Evolutionary conservation across 345 rosid genomes (phyloP).

Genomic region (Arabidopsis arenosa): DNA sequence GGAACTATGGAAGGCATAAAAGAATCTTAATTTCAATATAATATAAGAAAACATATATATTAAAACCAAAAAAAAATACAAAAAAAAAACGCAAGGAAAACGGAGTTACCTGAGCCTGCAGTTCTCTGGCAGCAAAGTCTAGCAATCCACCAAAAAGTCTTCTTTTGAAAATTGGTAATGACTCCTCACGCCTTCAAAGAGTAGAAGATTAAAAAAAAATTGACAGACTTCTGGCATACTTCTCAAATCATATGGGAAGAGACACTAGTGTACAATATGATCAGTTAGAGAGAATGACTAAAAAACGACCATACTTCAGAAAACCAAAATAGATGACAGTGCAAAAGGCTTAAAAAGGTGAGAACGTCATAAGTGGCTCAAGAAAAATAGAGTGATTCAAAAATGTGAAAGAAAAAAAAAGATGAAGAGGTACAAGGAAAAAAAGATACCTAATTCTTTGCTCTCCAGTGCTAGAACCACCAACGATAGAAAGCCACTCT

Average conservation of each 20-base stretch:
- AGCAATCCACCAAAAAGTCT: conserved; percentile 93
- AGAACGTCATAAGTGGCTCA: conserved; percentile 25
- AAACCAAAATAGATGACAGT: conserved; percentile 18
- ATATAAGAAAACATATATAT: neutral
- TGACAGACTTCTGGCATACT: conserved; percentile 1
- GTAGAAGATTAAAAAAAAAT: conserved; percentile 10
- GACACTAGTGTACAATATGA: conserved; percentile 19
- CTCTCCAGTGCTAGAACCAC: conserved; percentile 98
- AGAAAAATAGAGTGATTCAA: conserved; percentile 19
- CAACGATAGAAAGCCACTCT: conserved; percentile 98
- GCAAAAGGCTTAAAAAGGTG: conserved; percentile 20
- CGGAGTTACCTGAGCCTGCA: conserved; percentile 86
- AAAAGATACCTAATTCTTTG: conserved; percentile 77
- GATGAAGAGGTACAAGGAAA: conserved; percentile 20
- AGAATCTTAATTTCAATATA: conserved; percentile 6
- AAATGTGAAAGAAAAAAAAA: conserved; percentile 5
- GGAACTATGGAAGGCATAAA: conserved; percentile 26
- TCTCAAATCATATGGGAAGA: conserved; percentile 31
- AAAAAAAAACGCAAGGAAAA: conserved; percentile 17
- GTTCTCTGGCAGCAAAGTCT: conserved; percentile 96
- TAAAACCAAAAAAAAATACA: no score
- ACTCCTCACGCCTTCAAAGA: conserved; percentile 88
- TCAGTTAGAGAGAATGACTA: conserved; percentile 34
- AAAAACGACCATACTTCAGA: conserved; percentile 30
- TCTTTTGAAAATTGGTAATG: conserved; percentile 94